These are phyloP conservation scores for Amphirosellinia nigrospora DNA, from an alignment of 495 filamentous ascomycete species.

Conservation along the genomic window DNA sequence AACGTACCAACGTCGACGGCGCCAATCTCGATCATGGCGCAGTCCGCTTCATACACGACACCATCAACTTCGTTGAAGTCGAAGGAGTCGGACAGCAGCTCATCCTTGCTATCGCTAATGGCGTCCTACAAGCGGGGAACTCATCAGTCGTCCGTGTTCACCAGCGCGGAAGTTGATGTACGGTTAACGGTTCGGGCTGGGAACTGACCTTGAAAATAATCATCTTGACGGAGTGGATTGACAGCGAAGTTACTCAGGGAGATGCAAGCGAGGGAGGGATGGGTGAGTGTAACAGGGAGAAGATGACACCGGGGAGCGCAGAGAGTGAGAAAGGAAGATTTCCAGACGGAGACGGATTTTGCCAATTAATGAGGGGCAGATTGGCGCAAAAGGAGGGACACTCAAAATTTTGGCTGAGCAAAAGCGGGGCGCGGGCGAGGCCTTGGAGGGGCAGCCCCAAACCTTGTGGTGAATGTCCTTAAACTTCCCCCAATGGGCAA, in stretches of 20 bases:
- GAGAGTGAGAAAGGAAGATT: constrained; percentile 29
- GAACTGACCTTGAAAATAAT: constrained; percentile 81
- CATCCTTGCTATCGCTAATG: constrained; percentile 74
- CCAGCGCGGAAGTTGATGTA: neutral
- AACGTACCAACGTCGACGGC: constrained; percentile 74
- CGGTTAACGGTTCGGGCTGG: neutral
- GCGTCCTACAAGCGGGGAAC: constrained; percentile 68
- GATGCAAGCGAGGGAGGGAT: constrained; percentile 30
- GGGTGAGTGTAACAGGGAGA: constrained; percentile 14
- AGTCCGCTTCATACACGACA: constrained; percentile 85
- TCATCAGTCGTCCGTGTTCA: constrained; percentile 31
- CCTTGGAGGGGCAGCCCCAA: constrained; percentile 40
- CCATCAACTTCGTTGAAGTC: constrained; percentile 75
- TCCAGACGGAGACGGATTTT: constrained; percentile 42
- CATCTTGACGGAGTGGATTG: constrained; percentile 64
- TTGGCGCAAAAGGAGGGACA: constrained; percentile 35
- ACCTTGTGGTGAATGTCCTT: neutral
- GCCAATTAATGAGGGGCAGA: constrained; percentile 44
- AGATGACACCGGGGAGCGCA: constrained; percentile 27
- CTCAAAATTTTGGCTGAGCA: constrained; percentile 46
- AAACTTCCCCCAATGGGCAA: neutral
- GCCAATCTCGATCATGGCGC: constrained; percentile 80
- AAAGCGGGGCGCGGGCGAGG: constrained; percentile 41
- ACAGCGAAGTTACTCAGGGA: constrained; percentile 3
- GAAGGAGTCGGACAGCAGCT: constrained; percentile 96